Percentiles rank a stretch among this genome's conserved stretches.
Evolutionary conservation across 2,329 filamentous ascomycete genomes (phyloP).

Genomic region (Talaromyces amestolkiae): DNA sequence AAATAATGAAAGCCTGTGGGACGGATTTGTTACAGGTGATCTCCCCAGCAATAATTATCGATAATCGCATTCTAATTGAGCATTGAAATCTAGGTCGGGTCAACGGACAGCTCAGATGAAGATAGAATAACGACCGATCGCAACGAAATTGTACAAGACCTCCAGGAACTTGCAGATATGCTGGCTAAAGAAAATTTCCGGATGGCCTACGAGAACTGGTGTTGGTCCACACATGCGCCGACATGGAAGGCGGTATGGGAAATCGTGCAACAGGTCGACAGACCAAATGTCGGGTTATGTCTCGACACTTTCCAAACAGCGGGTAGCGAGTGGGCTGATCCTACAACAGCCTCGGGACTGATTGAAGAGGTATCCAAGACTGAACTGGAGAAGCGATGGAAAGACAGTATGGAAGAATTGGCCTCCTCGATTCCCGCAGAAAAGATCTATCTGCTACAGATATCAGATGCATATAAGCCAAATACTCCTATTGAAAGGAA

Average conservation of each 20-base stretch:
- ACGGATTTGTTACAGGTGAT: conserved; percentile 68
- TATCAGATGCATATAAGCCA: conserved; percentile 70
- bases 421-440: conserved; percentile 58
- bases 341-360: conserved; percentile 61
- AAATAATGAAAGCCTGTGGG: conserved; percentile 67
- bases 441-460: conserved; percentile 73
- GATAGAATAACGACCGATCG: conserved; percentile 53
- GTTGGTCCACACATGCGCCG: conserved; percentile 70
- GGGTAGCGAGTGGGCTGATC: conserved; percentile 71
- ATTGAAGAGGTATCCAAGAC: conserved; percentile 49
- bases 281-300: conserved; percentile 68
- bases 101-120: conserved; percentile 58
- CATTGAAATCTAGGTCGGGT: conserved; percentile 49
- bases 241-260: conserved; percentile 69
- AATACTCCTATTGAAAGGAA: conserved; percentile 54
- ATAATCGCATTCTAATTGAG: neutral
- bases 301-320: conserved; percentile 76
- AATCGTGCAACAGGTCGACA: conserved; percentile 61
- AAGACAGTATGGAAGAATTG: conserved; percentile 57
- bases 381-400: conserved; percentile 53
- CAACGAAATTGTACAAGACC: conserved; percentile 57
- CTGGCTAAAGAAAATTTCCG: conserved; percentile 57
- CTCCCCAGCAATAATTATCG: neutral
- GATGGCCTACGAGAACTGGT: conserved; percentile 79
- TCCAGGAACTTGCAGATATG: conserved; percentile 63